A percentile compares a stretch with the other conserved stretches of the same genome.
These are phyloP conservation scores for Venturia carpophila DNA, from an alignment of 2,329 filamentous ascomycete species.

Conservation along the genomic window DNA sequence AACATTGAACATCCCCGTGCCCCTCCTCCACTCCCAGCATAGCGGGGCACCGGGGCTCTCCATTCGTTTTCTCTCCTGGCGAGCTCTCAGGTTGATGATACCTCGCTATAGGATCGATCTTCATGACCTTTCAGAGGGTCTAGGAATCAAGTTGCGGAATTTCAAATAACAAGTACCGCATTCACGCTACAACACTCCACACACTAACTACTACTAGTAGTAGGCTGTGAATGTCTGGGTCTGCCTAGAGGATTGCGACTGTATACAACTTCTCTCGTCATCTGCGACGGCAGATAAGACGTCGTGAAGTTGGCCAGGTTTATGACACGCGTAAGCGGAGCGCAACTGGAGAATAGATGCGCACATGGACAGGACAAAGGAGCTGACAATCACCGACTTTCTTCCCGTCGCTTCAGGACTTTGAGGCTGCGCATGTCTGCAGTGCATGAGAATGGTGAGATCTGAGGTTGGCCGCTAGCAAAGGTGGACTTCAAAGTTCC, in stretches of 20 bases:
- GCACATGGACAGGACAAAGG: neutral
- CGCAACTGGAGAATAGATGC: neutral
- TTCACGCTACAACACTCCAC: neutral
- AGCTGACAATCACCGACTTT: neutral
- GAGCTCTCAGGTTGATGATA: too few species aligned
- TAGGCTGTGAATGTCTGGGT: neutral
- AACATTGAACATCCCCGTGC: neutral
- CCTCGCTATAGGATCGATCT: too few species aligned
- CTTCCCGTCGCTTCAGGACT: neutral
- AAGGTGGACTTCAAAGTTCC: neutral
- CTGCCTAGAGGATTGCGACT: neutral
- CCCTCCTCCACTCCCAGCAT: neutral
- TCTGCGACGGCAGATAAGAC: neutral
- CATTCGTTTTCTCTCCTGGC: neutral
- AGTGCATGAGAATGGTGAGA: neutral
- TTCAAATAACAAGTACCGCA: neutral
- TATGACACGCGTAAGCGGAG: neutral
- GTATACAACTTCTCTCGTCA: neutral
- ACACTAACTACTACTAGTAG: too few species aligned
- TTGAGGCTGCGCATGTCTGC: slow-evolving; percentile 4
- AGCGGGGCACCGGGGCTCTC: neutral
- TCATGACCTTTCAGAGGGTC: neutral
- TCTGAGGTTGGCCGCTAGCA: neutral
- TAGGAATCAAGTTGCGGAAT: neutral
- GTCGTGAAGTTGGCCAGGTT: neutral